Evolutionary conservation across 441 rosid species (phyloP).

Genomic region (Euphorbia schlechtendalii): DNA sequence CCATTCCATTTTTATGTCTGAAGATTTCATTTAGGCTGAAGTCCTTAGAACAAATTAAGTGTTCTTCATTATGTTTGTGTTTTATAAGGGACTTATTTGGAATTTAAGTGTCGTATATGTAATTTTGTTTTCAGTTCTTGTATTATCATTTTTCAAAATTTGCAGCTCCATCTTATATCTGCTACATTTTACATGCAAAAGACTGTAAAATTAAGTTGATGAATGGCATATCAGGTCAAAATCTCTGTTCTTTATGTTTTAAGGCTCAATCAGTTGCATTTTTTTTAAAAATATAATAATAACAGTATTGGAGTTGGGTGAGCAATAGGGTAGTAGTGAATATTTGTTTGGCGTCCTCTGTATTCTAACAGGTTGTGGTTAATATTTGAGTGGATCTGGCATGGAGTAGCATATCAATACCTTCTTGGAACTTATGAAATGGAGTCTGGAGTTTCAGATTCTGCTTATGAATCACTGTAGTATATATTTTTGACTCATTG

Average conservation of each 20-base stretch:
- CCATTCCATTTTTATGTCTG: background rate
- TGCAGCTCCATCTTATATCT: background rate
- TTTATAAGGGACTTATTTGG: too few relatives aligned
- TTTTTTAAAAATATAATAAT: background rate
- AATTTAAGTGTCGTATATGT: too few relatives aligned
- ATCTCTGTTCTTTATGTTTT: background rate
- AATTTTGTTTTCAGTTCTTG: too few relatives aligned
- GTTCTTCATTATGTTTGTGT: too few relatives aligned
- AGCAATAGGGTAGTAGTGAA: background rate
- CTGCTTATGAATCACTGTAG: background rate
- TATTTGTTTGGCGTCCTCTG: background rate
- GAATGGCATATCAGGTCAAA: background rate
- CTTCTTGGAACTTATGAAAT: background rate
- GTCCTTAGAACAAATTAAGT: too few relatives aligned
- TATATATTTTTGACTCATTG: background rate
- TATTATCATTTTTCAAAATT: too few relatives aligned
- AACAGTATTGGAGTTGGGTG: background rate
- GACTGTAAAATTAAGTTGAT: background rate
- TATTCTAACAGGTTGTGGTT: background rate
- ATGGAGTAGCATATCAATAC: background rate
- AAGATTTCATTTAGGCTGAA: background rate
- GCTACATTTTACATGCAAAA: background rate
- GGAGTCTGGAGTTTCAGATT: slow-evolving; percentile 8
- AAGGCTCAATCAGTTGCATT: background rate
- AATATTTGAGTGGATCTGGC: background rate